phyloP scores from a whole-genome alignment of 2,329 filamentous ascomycete species.

The Ophiostoma quercus region DNA sequence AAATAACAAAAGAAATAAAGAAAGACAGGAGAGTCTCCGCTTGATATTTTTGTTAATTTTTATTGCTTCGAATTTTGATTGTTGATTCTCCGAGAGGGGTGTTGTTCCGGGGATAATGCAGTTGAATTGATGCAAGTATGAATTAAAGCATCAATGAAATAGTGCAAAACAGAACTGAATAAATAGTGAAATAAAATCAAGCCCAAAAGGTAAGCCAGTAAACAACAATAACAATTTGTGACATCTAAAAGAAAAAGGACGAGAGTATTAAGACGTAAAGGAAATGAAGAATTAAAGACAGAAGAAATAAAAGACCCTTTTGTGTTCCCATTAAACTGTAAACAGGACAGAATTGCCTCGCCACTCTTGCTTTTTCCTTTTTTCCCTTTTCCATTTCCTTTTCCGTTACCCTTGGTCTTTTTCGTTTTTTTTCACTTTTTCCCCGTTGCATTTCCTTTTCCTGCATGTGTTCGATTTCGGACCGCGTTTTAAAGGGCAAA shows the following conservation, averaged over 20 bases:
- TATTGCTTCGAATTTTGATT: not conserved
- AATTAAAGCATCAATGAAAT: not conserved
- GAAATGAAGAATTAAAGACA: not conserved
- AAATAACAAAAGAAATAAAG: no score
- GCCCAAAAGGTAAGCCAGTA: not conserved
- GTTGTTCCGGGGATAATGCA: not conserved
- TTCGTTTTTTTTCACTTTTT: not conserved
- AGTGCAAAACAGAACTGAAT: not conserved
- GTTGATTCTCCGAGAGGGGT: not conserved
- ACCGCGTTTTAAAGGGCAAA: not conserved
- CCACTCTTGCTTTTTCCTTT: conserved; percentile 2
- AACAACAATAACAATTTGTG: not conserved
- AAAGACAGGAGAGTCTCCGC: not conserved
- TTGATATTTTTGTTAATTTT: not conserved
- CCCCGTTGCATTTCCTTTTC: not conserved
- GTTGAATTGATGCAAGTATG: not conserved
- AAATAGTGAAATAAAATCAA: not conserved
- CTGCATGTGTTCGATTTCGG: not conserved
- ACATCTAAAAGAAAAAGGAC: conserved; percentile 2
- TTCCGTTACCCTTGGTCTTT: not conserved
- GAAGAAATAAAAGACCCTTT: not conserved
- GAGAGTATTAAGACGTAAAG: not conserved
- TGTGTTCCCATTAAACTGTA: not conserved
- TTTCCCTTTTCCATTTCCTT: not conserved
- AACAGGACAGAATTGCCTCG: not conserved